A percentile compares a stretch with the other conserved stretches of the same genome.
These are phyloP conservation scores for Cyberlindnera maritima DNA, from an alignment of 805 yeast genomes.

Conservation along the genomic window DNA sequence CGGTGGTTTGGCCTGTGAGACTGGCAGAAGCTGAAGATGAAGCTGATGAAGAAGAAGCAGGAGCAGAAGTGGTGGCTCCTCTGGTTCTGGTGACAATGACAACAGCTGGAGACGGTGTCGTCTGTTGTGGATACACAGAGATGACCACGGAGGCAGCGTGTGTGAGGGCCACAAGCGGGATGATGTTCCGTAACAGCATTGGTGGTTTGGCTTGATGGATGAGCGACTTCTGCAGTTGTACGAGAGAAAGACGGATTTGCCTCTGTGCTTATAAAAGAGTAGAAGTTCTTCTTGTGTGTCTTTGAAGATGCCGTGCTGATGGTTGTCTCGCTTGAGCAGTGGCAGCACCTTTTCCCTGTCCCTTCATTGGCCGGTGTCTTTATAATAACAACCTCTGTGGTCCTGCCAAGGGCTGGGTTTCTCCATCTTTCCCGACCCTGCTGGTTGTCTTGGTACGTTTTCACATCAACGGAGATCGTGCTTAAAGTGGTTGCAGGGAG, in stretches of 20 bases:
- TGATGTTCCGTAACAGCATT: not conserved
- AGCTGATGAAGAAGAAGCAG: not conserved
- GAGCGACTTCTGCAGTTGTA: too few species aligned
- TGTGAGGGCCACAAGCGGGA: not conserved
- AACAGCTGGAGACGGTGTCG: not conserved
- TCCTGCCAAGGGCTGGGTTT: not conserved
- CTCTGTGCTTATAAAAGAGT: too few species aligned
- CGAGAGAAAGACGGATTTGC: too few species aligned
- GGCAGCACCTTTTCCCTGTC: too few species aligned
- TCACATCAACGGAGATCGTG: too few species aligned
- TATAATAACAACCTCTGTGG: not conserved
- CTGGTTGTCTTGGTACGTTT: not conserved
- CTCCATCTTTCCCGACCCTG: not conserved
- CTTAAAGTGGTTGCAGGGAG: not conserved
- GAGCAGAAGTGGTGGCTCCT: not conserved
- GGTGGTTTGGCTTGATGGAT: too few species aligned
- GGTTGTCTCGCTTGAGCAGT: too few species aligned
- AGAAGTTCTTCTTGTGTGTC: too few species aligned
- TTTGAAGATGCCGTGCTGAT: too few species aligned
- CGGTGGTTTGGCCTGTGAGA: constrained; percentile 14
- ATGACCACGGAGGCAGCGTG: not conserved
- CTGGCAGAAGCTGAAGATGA: too few species aligned
- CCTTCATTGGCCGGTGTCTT: not conserved
- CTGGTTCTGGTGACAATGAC: not conserved
- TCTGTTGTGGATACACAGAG: not conserved